Percentiles rank a stretch among this genome's conserved stretches.
These are phyloP conservation scores for Apophysomyces variabilis DNA, from an alignment of 371 early-diverging fungal species.

Conservation along the genomic window DNA sequence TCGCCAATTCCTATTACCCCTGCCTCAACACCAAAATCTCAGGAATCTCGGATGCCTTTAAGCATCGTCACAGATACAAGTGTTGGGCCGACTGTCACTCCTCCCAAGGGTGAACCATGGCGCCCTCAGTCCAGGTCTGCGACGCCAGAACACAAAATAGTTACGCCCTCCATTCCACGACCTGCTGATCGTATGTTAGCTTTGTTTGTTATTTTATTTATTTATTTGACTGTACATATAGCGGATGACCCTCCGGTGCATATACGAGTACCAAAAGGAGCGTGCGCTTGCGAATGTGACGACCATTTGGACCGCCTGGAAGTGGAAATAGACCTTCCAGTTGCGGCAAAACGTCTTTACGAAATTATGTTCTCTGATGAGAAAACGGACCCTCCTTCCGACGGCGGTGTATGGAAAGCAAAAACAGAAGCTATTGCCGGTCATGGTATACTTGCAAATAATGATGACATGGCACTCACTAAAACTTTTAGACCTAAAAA, in stretches of 20 bases:
- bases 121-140: background rate
- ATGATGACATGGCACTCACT: background rate
- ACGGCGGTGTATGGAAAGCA: conserved; percentile 56
- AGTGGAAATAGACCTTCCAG: conserved; percentile 55
- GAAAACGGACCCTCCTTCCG: conserved; percentile 30
- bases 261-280: conserved; percentile 46
- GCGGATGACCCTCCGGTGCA: conserved; percentile 34
- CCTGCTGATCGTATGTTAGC: conserved; percentile 1
- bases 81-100: background rate
- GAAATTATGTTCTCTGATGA: conserved; percentile 63
- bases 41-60: background rate
- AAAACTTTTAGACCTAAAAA: background rate
- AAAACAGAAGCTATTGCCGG: conserved; percentile 55
- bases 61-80: background rate
- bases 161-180: background rate
- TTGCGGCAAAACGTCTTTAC: conserved; percentile 68
- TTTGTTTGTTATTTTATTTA: background rate
- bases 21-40: background rate
- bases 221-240: background rate
- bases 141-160: background rate
- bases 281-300: conserved; percentile 66
- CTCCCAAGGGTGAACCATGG: background rate
- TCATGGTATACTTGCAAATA: conserved; percentile 35
- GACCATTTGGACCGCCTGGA: conserved; percentile 71
- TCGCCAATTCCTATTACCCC: background rate